phyloP scores from a whole-genome alignment of 805 yeast genomes.

The Myxozyma vanderwaltii region DNA sequence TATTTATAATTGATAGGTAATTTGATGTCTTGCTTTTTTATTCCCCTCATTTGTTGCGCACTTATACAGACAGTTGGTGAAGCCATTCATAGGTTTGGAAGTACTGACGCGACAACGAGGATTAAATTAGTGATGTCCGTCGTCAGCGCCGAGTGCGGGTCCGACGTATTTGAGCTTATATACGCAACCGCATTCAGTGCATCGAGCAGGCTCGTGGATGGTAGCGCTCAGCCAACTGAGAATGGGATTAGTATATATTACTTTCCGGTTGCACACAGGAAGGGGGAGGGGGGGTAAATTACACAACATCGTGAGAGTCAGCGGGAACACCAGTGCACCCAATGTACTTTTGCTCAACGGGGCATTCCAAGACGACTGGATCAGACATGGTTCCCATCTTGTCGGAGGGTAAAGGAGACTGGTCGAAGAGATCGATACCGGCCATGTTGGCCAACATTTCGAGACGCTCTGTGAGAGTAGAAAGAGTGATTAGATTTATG shows the following conservation, averaged over 20 bases:
- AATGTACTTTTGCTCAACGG: slow-evolving; percentile 60
- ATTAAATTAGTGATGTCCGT: slow-evolving; percentile 36
- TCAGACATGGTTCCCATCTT: slow-evolving; percentile 89
- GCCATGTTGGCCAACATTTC: slow-evolving; percentile 92
- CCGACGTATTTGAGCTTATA: slow-evolving; percentile 88
- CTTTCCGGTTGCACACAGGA: too few relatives aligned
- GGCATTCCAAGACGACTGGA: slow-evolving; percentile 87
- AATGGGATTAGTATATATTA: not conserved
- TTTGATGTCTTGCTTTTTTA: too few relatives aligned
- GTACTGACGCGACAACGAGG: not conserved
- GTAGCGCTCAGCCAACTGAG: slow-evolving; percentile 26
- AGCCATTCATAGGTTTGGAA: not conserved
- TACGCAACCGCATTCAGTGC: slow-evolving; percentile 99
- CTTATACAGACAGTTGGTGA: too few relatives aligned
- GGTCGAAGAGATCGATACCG: slow-evolving; percentile 88
- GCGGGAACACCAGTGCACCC: slow-evolving; percentile 98
- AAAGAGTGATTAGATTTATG: not conserved
- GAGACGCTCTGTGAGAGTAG: slow-evolving; percentile 65
- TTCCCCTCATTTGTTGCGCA: too few relatives aligned
- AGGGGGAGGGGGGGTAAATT: slow-evolving; percentile 70
- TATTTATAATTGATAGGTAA: too few relatives aligned
- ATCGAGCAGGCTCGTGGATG: slow-evolving; percentile 76
- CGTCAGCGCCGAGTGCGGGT: slow-evolving; percentile 61
- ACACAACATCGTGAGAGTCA: slow-evolving; percentile 84
- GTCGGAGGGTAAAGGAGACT: slow-evolving; percentile 80